Evolutionary conservation across 768 basidiomycete species (phyloP), one percentile per base, ranked within the genome.

Genomic region (Tulasnella sp.): DNA sequence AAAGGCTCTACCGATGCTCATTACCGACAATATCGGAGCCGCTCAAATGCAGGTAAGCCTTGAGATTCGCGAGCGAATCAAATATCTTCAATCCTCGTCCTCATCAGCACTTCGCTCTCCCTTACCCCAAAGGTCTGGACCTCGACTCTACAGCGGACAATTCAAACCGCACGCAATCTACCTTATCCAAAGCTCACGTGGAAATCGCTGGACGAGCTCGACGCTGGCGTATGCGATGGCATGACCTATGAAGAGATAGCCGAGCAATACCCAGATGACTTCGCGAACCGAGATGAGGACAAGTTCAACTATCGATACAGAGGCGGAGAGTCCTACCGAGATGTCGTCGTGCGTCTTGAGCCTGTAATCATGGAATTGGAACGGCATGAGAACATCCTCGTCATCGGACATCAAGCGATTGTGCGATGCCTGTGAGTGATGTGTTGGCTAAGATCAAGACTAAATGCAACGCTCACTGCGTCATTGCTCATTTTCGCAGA

Each of bases 241-340:
- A 98, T 99, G 96, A 98, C 96, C 3, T 99, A 99, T 65, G 85
- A 91, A 74, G 94, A 98, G 77, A 98, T 99, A 60, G 93, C 93
- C 78, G 93, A 89, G 80, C 84, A 63, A 45, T 99, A 98, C 69
- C 96, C 96, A 0, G 96, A 99, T 59, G 96, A 99, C 68, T 98
- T 93, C 71, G 92, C 91, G 15, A 92, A 93, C 68, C 83, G 96
- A 24, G 96, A 99, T 66, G 92, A 97, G 60, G 96, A 99, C 76
- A 99, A 99, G 72, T 99, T 96, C 72, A 98, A 98, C 71, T 99
- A 99, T 71, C 83, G 96, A 27, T 98, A 97, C 70, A 80, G 96
- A 65, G 92, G 83, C 19, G 96, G 96, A 56, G 96, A 99, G 73
- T 96, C 92, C 1, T 99, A 99, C 70, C 83, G 96, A 38, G 96